These are phyloP conservation scores for Poteriospumella lacustris DNA, from an alignment of 108 stramenopile genomes.

Conservation along the genomic window DNA sequence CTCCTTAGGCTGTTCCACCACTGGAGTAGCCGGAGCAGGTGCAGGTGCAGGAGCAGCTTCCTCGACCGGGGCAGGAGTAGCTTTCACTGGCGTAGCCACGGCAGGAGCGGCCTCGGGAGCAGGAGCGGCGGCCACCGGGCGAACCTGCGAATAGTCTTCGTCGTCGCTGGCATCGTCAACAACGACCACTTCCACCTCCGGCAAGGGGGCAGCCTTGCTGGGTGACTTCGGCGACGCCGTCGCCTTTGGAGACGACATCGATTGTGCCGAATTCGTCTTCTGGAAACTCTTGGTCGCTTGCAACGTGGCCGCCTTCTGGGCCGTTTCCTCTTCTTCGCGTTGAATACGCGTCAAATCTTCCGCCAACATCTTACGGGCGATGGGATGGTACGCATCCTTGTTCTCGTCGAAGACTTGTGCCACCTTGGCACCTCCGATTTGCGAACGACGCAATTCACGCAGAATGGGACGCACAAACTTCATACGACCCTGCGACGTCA, in stretches of 20 bases:
- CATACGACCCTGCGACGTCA: constrained; percentile 95
- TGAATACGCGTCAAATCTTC: constrained; percentile 49
- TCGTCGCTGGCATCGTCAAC: background rate
- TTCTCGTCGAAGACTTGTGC: constrained; percentile 69
- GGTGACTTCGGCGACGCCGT: background rate
- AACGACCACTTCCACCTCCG: background rate
- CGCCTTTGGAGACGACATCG: background rate
- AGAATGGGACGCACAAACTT: constrained; percentile 92
- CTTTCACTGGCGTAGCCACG: no score
- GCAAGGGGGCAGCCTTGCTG: background rate
- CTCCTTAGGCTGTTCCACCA: no score
- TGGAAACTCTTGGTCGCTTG: background rate
- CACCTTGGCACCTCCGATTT: constrained; percentile 64
- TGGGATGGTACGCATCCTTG: constrained; percentile 85
- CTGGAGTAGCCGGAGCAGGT: no score
- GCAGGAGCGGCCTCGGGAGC: no score
- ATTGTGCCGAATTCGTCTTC: background rate
- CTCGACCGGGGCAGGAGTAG: no score
- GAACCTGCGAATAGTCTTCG: no score
- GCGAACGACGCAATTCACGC: constrained; percentile 62
- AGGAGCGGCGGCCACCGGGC: no score
- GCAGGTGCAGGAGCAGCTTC: no score
- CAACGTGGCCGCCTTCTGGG: background rate
- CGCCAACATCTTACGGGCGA: constrained; percentile 83
- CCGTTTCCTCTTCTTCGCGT: background rate